Evolutionary conservation across 2,329 filamentous ascomycete species (phyloP).

Genomic region (Neonectria magnoliae): DNA sequence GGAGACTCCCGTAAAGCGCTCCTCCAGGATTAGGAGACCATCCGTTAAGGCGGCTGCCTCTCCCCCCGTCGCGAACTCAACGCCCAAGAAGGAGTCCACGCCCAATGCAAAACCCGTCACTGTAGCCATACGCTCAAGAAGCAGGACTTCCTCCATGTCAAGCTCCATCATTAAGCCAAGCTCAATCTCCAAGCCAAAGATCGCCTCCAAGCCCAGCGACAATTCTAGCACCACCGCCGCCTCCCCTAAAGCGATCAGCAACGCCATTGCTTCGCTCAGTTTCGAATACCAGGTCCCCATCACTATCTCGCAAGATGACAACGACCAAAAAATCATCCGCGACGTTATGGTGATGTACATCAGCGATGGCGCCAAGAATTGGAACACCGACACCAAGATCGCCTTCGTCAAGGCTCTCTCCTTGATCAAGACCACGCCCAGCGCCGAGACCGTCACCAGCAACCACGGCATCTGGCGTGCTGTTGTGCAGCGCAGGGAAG

Average conservation of each 20-base stretch:
- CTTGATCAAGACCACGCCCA: slow-evolving; percentile 1
- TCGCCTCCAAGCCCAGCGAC: background rate
- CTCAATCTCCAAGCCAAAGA: background rate
- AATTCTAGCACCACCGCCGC: background rate
- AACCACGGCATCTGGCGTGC: slow-evolving; percentile 16
- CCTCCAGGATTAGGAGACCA: background rate
- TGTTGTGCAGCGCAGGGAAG: background rate
- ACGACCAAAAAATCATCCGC: background rate
- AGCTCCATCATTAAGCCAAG: no score
- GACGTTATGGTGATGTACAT: slow-evolving; percentile 11
- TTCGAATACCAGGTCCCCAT: slow-evolving; percentile 6
- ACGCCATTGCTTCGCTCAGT: slow-evolving; percentile 1
- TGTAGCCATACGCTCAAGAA: background rate
- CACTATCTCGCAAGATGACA: background rate
- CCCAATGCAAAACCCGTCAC: background rate
- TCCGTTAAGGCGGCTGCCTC: background rate
- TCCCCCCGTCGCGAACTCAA: background rate
- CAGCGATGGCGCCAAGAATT: slow-evolving; percentile 5
- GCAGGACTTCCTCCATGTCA: background rate
- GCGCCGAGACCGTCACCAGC: background rate
- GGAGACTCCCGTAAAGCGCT: background rate
- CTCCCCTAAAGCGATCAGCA: background rate
- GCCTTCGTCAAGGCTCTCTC: slow-evolving; percentile 16
- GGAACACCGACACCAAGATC: slow-evolving; percentile 7
- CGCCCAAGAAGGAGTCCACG: background rate